Evolutionary conservation across 2,329 filamentous ascomycete genomes (phyloP), one percentile per base, ranked within the genome.

Genomic region (Chaetomium globosum): DNA sequence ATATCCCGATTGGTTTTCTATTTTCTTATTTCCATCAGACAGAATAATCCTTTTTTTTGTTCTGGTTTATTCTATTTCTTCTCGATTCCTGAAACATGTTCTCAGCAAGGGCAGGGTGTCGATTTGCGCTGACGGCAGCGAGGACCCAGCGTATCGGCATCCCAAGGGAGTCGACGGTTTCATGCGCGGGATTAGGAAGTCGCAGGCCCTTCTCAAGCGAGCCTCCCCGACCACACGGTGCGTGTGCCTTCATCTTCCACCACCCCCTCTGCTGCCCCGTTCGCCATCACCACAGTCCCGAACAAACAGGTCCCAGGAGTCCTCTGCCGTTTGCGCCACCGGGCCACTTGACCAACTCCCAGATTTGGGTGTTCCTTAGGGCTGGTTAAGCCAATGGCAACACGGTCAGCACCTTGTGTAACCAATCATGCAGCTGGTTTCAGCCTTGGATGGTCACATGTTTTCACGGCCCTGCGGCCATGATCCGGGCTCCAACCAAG

Each of bases 161-260:
- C 16, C 19, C 21, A 6, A 53, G 21, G 30, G 26, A 46, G 12
- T 21, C 28, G 9, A 36, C 7, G 13, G 2, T n/a, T 1, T 28
- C 10, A 23, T 59, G n/a, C 8, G 21, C 49, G n/a, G 28, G 21
- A 8, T 30, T 9, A 39, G 33, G 30, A 30, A 26, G 5, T 12
- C 30, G 53, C 10, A 63, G 59, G 31, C 56, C 39, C 2, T 67
- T 53, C 43, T 67, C 67, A 6, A 64, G 23, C n/a, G 62, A 64
- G 8, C 60, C 26, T 9, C 53, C 56, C 4, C 58, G 54, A 26
- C 30, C 52, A 10, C 21, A 57, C n/a, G 65, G 67, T 68, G 64
- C 19, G 67, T 68, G 21, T 43, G 23, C 19, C 12, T 36, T 36
- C 30, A 12, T 36, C 30, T 36, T 36, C 10, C 21, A 52, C 36